These are phyloP conservation scores for Suillus paluster DNA, from an alignment of 768 basidiomycete species.

Conservation along the genomic window DNA sequence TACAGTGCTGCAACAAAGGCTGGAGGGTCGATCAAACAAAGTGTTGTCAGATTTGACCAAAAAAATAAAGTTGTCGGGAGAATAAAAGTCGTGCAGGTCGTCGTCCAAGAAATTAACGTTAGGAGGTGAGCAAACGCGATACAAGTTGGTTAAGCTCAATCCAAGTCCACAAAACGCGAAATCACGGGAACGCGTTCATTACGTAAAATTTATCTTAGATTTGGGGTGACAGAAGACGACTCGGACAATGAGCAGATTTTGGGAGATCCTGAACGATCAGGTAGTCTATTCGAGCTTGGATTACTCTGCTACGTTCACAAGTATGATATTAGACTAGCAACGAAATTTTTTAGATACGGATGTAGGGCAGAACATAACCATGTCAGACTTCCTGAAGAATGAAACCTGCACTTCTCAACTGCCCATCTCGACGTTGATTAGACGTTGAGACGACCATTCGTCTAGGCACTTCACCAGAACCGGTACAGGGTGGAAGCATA, in stretches of 20 bases:
- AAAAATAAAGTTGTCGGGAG: background rate
- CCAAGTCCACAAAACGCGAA: too few relatives aligned
- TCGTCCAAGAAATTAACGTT: background rate
- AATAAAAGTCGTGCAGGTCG: background rate
- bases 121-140: too few relatives aligned
- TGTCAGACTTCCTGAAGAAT: conserved; percentile 32
- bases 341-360: background rate
- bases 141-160: too few relatives aligned
- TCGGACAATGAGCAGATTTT: too few relatives aligned
- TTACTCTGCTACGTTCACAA: background rate
- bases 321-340: background rate
- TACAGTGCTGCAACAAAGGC: too few relatives aligned
- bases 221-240: too few relatives aligned
- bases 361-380: conserved; percentile 43
- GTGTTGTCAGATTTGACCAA: background rate
- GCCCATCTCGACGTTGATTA: conserved; percentile 62
- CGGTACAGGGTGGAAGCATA: conserved; percentile 66
- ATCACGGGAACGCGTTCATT: background rate
- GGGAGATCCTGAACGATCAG: background rate
- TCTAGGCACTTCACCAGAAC: conserved; percentile 84
- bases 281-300: background rate
- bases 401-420: conserved; percentile 46
- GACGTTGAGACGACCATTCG: conserved; percentile 49
- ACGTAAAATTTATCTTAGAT: background rate
- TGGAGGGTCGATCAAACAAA: too few relatives aligned